A percentile compares a stretch with the other conserved stretches of the same genome.
Evolutionary conservation across 1,284 basidiomycete genomes (phyloP).

Genomic region (Ustilago shanxiensis): DNA sequence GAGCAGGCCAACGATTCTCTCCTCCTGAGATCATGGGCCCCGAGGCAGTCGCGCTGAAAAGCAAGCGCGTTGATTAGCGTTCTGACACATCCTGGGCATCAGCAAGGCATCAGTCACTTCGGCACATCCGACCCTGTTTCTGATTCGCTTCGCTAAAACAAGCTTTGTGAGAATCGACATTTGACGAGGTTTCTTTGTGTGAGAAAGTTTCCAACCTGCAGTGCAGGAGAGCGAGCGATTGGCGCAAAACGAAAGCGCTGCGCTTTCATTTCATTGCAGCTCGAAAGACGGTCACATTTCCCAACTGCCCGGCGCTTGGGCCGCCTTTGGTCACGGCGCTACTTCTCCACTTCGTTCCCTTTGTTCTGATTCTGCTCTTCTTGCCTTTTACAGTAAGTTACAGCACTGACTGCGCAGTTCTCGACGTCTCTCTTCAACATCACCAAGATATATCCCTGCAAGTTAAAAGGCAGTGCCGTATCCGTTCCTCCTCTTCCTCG

Average conservation of each 20-base stretch:
- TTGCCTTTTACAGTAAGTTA: too few relatives aligned
- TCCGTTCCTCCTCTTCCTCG: background rate
- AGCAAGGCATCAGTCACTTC: background rate
- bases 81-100: background rate
- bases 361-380: background rate
- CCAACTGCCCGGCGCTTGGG: background rate
- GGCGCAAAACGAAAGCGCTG: background rate
- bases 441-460: background rate
- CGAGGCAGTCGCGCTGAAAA: too few relatives aligned
- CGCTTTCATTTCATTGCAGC: background rate
- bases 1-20: too few relatives aligned
- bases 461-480: background rate
- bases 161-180: background rate
- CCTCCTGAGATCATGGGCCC: background rate
- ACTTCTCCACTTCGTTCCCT: background rate
- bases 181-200: background rate
- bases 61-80: background rate
- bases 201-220: background rate
- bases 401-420: background rate
- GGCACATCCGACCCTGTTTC: background rate
- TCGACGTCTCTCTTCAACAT: background rate
- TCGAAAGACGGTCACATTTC: background rate
- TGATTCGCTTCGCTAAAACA: background rate
- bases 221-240: too few relatives aligned
- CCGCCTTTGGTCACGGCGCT: background rate